phyloP scores from a whole-genome alignment of 225 moss, liverwort and hornwort species.

The Pseudoscleropodium purum region DNA sequence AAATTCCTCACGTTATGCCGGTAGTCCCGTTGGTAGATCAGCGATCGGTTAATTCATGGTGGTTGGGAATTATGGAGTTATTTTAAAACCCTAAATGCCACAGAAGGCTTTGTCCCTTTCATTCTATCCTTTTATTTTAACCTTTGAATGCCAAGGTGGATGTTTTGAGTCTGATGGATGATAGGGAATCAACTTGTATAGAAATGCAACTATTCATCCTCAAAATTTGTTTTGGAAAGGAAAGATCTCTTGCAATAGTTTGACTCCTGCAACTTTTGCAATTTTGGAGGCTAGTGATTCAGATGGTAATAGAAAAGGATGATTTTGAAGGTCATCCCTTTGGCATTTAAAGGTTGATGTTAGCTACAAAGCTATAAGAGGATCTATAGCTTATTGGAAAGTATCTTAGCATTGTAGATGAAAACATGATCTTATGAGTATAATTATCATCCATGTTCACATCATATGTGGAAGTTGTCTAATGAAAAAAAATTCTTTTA shows the following conservation, averaged over 20 bases:
- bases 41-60: background rate
- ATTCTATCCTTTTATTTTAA: background rate
- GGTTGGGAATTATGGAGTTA: background rate
- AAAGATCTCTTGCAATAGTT: no score
- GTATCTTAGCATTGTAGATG: background rate
- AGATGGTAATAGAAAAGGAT: no score
- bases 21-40: background rate
- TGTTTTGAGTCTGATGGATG: no score
- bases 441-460: background rate
- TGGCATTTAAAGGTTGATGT: no score
- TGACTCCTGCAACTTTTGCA: no score
- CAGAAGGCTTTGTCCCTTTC: no score
- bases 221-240: no score
- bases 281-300: no score
- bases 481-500: background rate
- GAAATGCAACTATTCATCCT: no score
- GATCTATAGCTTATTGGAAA: background rate
- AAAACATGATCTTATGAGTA: fast-evolving
- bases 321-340: no score
- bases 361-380: background rate
- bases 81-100: background rate
- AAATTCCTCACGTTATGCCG: background rate
- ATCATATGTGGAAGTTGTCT: background rate
- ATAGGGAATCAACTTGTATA: no score
- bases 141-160: no score